These are phyloP conservation scores for Leccinum uliginosum DNA, from an alignment of 768 basidiomycete species.

Conservation along the genomic window DNA sequence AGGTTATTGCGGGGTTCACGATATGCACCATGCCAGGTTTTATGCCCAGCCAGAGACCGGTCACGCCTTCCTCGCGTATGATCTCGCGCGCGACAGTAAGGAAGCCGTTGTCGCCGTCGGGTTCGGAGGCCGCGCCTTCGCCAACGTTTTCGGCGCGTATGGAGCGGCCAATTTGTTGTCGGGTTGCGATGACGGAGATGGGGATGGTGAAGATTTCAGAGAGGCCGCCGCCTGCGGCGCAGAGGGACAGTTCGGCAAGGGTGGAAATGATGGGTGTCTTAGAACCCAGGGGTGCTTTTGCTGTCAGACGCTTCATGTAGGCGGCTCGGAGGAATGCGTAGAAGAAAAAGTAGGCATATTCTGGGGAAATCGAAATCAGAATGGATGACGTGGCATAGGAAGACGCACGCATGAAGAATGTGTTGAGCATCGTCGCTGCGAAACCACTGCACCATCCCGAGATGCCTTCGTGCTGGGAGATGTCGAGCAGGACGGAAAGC, in stretches of 20 bases:
- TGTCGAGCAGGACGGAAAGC: slow-evolving; percentile 58
- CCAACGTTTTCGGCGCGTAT: background rate
- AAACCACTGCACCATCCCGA: slow-evolving; percentile 87
- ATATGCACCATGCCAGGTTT: slow-evolving; percentile 93
- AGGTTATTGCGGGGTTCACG: slow-evolving; percentile 96
- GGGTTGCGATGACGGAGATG: slow-evolving; percentile 94
- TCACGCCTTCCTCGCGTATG: slow-evolving; percentile 80
- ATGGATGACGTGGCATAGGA: background rate
- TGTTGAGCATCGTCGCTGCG: slow-evolving; percentile 95
- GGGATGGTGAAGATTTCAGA: slow-evolving; percentile 99
- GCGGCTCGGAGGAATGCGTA: slow-evolving; percentile 86
- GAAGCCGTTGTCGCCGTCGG: slow-evolving; percentile 61
- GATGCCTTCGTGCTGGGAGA: slow-evolving; percentile 79
- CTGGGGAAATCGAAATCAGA: slow-evolving; percentile 36
- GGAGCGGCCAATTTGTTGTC: slow-evolving; percentile 82
- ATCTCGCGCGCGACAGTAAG: slow-evolving; percentile 79
- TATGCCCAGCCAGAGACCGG: slow-evolving; percentile 89
- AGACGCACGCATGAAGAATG: slow-evolving; percentile 85
- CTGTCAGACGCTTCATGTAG: slow-evolving; percentile 68
- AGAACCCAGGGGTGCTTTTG: slow-evolving; percentile 55
- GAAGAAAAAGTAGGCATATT: slow-evolving; percentile 99
- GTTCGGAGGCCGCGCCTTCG: background rate
- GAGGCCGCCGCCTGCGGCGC: slow-evolving; percentile 88
- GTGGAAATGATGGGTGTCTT: slow-evolving; percentile 65
- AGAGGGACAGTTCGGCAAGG: slow-evolving; percentile 77